Conservation (phyloP, 352 stramenopile species). For the Globisporangium carolinianum region DNA sequence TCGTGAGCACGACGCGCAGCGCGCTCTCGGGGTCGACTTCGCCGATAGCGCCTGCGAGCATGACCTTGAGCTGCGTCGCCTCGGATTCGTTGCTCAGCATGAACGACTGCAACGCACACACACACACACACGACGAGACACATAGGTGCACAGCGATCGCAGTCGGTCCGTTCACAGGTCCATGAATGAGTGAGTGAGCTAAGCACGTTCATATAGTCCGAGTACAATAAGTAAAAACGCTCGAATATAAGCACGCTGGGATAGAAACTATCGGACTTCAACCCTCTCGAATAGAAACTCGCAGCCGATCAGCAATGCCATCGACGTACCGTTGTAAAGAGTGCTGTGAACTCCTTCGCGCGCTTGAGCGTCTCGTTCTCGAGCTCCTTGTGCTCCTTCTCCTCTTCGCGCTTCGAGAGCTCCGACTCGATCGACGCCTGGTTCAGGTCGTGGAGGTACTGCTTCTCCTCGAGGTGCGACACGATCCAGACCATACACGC, state of each 20-base stretch:
- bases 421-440: conserved; percentile 74
- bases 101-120: conserved; percentile 30
- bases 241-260: too few relatives aligned
- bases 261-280: too few relatives aligned
- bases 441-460: conserved; percentile 68
- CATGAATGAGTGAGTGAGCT: too few relatives aligned
- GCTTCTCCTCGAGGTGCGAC: conserved; percentile 58
- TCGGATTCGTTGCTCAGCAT: conserved; percentile 34
- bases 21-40: conserved; percentile 29
- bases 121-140: not conserved
- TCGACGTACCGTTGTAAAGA: conserved; percentile 54
- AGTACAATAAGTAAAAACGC: too few relatives aligned
- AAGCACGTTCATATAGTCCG: too few relatives aligned
- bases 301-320: too few relatives aligned
- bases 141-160: too few relatives aligned
- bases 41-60: conserved; percentile 46
- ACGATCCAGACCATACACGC: conserved; percentile 82
- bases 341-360: conserved; percentile 45
- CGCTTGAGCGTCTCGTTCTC: conserved; percentile 46
- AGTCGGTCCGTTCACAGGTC: too few relatives aligned
- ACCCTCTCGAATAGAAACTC: too few relatives aligned
- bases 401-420: conserved; percentile 54
- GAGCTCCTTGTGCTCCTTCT: conserved; percentile 41
- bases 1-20: conserved; percentile 46
- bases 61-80: conserved; percentile 29